These are phyloP conservation scores for Lactarius vividus DNA, from an alignment of 768 basidiomycete genomes.

Conservation along the genomic window DNA sequence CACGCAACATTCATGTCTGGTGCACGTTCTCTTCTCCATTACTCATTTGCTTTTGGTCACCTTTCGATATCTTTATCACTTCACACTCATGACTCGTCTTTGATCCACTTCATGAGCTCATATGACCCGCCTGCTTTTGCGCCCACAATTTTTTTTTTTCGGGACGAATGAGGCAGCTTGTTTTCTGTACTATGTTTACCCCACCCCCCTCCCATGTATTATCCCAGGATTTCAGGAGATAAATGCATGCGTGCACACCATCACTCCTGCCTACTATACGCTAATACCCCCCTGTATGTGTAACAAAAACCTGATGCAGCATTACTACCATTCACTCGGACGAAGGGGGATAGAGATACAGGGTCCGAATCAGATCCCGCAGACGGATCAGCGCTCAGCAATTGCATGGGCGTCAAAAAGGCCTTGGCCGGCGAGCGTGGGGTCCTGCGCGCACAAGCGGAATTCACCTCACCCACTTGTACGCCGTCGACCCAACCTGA, in stretches of 20 bases:
- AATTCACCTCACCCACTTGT: background rate
- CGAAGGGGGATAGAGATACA: background rate
- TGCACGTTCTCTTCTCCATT: background rate
- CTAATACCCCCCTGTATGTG: background rate
- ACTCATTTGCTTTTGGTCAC: background rate
- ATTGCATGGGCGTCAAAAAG: background rate
- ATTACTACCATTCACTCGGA: no score
- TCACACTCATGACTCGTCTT: background rate
- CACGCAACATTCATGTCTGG: background rate
- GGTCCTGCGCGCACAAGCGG: background rate
- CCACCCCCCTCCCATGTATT: background rate
- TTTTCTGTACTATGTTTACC: conserved; percentile 2
- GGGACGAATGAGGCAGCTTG: background rate
- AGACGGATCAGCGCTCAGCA: background rate
- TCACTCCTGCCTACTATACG: background rate
- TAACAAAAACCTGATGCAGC: background rate
- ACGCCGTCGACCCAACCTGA: background rate
- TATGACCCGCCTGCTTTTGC: conserved; percentile 1
- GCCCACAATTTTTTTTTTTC: background rate
- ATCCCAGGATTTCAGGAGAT: background rate
- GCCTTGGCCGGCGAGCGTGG: background rate
- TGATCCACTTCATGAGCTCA: conserved; percentile 1
- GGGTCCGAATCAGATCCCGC: background rate
- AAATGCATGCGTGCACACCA: conserved; percentile 7
- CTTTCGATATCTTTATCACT: conserved; percentile 23